phyloP scores from a whole-genome alignment of 1,139 yeast species.

The Sugiyamaella pinicola region DNA sequence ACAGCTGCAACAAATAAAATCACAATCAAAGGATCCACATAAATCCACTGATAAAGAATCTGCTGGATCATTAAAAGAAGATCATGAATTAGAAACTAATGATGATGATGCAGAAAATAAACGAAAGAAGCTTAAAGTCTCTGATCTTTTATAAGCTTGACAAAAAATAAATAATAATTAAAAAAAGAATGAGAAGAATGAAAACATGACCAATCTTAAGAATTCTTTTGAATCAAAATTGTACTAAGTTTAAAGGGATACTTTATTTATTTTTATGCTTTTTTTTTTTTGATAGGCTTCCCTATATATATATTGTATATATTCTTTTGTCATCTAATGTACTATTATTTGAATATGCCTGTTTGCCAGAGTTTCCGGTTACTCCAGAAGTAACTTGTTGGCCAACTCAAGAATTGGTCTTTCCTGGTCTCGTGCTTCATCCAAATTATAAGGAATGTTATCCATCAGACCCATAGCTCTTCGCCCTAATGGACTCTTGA shows the following conservation, averaged over 20 bases:
- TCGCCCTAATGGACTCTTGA: slow-evolving; percentile 17
- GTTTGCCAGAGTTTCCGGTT: background rate
- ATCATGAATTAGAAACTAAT: background rate
- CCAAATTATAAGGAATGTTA: slow-evolving; percentile 17
- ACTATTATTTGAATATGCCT: slow-evolving; percentile 6
- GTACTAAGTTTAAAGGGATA: too few relatives aligned
- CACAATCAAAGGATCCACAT: slow-evolving; percentile 4
- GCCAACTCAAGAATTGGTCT: slow-evolving; percentile 12
- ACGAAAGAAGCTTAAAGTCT: slow-evolving; percentile 21
- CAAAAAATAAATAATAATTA: background rate
- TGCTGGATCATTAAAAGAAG: background rate
- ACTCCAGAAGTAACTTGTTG: slow-evolving; percentile 5
- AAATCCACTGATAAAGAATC: slow-evolving; percentile 1
- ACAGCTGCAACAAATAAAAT: slow-evolving; percentile 15
- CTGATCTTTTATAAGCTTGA: slow-evolving; percentile 16
- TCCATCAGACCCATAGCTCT: slow-evolving; percentile 25
- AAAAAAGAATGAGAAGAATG: background rate
- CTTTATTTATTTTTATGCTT: slow-evolving; percentile 13
- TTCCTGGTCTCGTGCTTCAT: slow-evolving; percentile 14
- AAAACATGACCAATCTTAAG: too few relatives aligned
- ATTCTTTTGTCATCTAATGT: too few relatives aligned
- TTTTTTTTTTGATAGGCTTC: background rate
- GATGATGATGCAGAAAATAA: slow-evolving; percentile 11
- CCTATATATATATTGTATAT: slow-evolving; percentile 6
- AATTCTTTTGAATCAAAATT: background rate